Conservation (phyloP, 1,284 basidiomycete species). For the Trametes polyzona region DNA sequence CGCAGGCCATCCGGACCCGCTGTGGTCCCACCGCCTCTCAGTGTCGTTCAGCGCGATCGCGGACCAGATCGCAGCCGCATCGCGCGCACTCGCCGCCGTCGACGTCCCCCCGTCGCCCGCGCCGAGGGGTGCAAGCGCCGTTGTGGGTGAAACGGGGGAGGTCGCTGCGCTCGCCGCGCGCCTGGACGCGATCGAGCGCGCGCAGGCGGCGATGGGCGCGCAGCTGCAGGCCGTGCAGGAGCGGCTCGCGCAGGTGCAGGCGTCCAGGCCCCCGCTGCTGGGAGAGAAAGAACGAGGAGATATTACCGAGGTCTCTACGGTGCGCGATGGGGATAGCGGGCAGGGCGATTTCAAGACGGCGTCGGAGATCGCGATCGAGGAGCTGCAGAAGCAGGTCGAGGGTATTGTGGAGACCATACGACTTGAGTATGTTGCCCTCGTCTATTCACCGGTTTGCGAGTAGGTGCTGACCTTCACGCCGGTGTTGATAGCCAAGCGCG, state of each 20-base stretch:
- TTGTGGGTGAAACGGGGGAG: conserved; percentile 1
- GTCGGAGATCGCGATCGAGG: conserved; percentile 31
- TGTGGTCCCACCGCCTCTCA: conserved; percentile 37
- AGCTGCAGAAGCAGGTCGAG: conserved; percentile 38
- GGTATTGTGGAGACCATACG: conserved; percentile 36
- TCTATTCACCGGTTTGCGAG: neutral
- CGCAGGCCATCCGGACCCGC: conserved; percentile 5
- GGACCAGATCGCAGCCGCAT: conserved; percentile 45
- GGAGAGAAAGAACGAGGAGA: conserved; percentile 6
- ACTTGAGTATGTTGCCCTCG: conserved; percentile 43
- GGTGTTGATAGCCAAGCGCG: conserved; percentile 37
- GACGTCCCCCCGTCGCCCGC: conserved; percentile 18
- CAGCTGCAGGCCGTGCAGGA: conserved; percentile 35
- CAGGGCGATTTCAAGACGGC: conserved; percentile 19
- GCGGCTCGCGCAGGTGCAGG: conserved; percentile 24
- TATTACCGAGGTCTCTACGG: conserved; percentile 18
- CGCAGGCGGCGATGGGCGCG: conserved; percentile 34
- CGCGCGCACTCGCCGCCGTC: conserved; percentile 41
- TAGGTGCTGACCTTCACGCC: neutral
- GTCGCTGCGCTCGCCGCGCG: conserved; percentile 28
- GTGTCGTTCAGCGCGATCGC: conserved; percentile 44
- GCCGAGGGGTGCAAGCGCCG: neutral
- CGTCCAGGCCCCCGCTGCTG: neutral
- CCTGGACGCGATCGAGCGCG: conserved; percentile 35
- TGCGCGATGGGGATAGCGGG: conserved; percentile 11